Conservation (phyloP, 345 rosid genomes). For the Syzygium oleosum region DNA sequence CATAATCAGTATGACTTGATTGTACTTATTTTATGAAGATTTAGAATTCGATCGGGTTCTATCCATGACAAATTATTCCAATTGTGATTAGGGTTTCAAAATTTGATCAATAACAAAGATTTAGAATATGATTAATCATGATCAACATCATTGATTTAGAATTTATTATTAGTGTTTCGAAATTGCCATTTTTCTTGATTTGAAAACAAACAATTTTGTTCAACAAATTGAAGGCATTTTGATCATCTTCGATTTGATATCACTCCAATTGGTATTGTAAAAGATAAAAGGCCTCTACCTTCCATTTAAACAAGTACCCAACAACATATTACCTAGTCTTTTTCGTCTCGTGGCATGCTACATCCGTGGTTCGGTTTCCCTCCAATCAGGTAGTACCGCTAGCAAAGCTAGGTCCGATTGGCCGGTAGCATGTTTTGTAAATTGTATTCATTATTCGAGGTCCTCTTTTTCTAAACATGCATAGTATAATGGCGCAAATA, state of each 20-base stretch:
- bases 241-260: background rate
- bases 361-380: background rate
- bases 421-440: no score
- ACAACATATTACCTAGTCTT: no score
- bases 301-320: no score
- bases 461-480: background rate
- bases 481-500: background rate
- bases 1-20: background rate
- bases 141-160: no score
- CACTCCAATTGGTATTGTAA: no score
- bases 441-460: background rate
- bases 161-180: background rate
- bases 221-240: background rate
- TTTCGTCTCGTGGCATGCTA: background rate
- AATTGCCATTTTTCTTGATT: background rate
- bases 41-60: background rate
- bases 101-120: no score
- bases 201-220: background rate
- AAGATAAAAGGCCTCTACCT: no score
- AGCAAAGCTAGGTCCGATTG: background rate
- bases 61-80: background rate
- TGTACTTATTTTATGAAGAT: background rate
- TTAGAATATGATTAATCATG: no score
- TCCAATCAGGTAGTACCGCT: background rate
- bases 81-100: no score